Evolutionary conservation across 768 basidiomycete species (phyloP).

Genomic region (Calocybe indica): DNA sequence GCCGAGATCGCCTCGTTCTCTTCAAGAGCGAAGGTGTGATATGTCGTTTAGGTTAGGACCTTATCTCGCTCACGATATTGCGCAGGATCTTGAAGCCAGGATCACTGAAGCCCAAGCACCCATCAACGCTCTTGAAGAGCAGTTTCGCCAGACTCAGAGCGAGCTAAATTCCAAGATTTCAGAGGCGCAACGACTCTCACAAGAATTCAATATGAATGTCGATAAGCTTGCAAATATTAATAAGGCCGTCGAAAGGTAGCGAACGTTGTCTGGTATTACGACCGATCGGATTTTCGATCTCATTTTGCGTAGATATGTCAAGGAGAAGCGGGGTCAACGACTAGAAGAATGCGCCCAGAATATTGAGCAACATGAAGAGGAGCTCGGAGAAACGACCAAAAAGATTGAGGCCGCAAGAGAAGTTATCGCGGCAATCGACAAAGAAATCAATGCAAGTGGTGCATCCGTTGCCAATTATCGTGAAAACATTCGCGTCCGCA

Average conservation of each 20-base stretch:
- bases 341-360: conserved; percentile 54
- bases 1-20: conserved; percentile 43
- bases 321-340: conserved; percentile 55
- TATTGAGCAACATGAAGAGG: conserved; percentile 38
- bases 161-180: conserved; percentile 43
- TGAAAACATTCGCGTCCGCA: conserved; percentile 79
- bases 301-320: conserved; percentile 53
- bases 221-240: conserved; percentile 59
- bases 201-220: conserved; percentile 59
- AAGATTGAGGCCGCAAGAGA: conserved; percentile 33
- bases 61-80: background rate
- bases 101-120: conserved; percentile 59
- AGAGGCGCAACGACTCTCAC: conserved; percentile 48
- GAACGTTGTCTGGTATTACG: background rate
- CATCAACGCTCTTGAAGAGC: conserved; percentile 55
- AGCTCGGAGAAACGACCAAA: conserved; percentile 28
- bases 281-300: background rate
- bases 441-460: conserved; percentile 74
- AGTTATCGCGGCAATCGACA: conserved; percentile 55
- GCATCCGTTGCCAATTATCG: conserved; percentile 65
- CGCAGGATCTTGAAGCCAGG: conserved; percentile 57
- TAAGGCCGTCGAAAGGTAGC: conserved; percentile 61
- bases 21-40: conserved; percentile 44
- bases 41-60: background rate
- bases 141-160: conserved; percentile 41